A percentile compares a stretch with the other conserved stretches of the same genome.
Evolutionary conservation across 352 stramenopile genomes (phyloP).

Genomic region (Pythium volutum): DNA sequence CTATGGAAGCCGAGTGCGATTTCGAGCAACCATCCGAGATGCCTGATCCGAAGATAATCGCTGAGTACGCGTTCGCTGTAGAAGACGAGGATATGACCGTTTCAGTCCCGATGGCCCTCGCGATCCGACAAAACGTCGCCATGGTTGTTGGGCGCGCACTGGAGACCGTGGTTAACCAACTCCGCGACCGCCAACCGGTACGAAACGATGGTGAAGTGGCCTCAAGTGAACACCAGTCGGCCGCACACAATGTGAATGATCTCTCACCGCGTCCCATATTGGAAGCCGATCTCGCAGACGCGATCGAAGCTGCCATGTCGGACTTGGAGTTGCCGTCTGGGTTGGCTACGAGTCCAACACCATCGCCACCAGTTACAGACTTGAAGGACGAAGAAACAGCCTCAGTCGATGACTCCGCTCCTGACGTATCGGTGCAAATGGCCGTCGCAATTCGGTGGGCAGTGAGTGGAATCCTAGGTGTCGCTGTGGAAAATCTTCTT

Average conservation of each 20-base stretch:
- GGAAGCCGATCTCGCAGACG: conserved; percentile 1
- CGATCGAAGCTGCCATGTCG: background rate
- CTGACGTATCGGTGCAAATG: conserved; percentile 25
- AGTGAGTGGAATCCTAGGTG: conserved; percentile 38
- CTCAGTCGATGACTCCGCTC: background rate
- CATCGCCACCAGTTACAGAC: background rate
- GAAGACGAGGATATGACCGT: background rate
- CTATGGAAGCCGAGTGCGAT: background rate
- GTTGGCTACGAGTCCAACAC: background rate
- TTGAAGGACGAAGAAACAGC: background rate
- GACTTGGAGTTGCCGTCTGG: background rate
- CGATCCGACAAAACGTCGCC: conserved; percentile 26
- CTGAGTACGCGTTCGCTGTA: background rate
- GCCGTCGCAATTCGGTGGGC: conserved; percentile 37
- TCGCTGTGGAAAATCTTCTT: conserved; percentile 32
- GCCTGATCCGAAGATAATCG: background rate
- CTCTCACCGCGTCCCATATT: background rate
- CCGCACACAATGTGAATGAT: background rate
- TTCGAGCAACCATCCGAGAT: background rate
- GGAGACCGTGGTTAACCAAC: conserved; percentile 25
- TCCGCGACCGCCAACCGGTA: conserved; percentile 3
- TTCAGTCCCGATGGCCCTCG: conserved; percentile 11
- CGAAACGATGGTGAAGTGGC: background rate
- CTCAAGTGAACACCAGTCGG: background rate
- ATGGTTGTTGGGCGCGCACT: conserved; percentile 29